Evolutionary conservation across 1,284 basidiomycete genomes (phyloP).

Genomic region (Marasmius tenuissimus): DNA sequence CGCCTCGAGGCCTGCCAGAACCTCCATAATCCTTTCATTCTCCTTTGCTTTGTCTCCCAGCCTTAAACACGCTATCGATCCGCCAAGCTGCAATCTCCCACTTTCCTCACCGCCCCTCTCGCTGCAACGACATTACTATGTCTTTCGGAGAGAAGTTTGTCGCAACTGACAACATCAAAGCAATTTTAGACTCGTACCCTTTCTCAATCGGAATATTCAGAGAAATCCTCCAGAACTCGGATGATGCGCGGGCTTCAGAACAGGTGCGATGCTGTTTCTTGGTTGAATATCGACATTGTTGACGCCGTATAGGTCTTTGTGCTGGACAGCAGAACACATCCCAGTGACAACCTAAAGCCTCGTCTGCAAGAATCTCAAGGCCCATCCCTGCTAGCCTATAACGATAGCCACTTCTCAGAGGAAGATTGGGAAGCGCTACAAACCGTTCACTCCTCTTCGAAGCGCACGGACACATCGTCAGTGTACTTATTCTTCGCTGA

Average conservation of each 20-base stretch:
- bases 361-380: constrained; percentile 37
- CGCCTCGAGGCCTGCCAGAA: too few species aligned
- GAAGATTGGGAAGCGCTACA: constrained; percentile 45
- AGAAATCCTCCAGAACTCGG: constrained; percentile 49
- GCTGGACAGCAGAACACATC: constrained; percentile 36
- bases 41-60: too few species aligned
- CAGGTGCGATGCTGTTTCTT: constrained; percentile 28
- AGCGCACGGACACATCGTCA: constrained; percentile 42
- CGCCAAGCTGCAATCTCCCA: too few species aligned
- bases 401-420: constrained; percentile 39
- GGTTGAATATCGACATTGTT: constrained; percentile 13
- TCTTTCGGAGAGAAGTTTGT: constrained; percentile 19
- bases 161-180: constrained; percentile 23
- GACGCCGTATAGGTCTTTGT: constrained; percentile 37
- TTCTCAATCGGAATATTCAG: constrained; percentile 41
- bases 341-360: constrained; percentile 21
- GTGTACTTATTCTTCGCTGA: constrained; percentile 11
- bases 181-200: constrained; percentile 42
- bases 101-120: too few species aligned
- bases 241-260: constrained; percentile 39
- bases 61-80: too few species aligned
- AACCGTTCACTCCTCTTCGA: constrained; percentile 46
- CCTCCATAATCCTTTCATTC: too few species aligned
- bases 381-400: constrained; percentile 47
- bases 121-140: not conserved